Evolutionary conservation across 192 early-diverging fungal species (phyloP), one percentile per base, ranked within the genome.

Genomic region (Phlyctochytrium planicorne): DNA sequence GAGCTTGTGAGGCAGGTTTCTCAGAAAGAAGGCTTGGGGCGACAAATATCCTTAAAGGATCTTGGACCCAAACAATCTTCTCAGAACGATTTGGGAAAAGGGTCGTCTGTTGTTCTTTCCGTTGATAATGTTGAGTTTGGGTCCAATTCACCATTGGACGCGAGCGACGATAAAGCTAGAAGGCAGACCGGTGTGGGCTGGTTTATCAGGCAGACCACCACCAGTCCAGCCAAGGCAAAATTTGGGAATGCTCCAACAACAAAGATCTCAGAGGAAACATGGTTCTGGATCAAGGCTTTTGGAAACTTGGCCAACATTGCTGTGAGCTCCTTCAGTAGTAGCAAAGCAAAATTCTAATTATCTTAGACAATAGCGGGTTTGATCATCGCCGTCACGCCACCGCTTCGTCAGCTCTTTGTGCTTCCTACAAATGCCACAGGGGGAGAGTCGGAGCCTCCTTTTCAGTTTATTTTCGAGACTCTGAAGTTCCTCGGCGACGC

Each of bases 391-490:
- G 59, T 68, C n/a, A 66, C 40, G 29, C 35, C 56, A 2, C 31
- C 67, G 2, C 52, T 73, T 14, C 14, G 36, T 20, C 30, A 62
- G n/a, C 17, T 73, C 14, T 73, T 77, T 34, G 24, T 60, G 37
- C 34, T 30, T 40, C 55, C 33, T 30, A 2, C 53, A 27, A 24
- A 20, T 25, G 3, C 30, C 56, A 20, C 20, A 4, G 32, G 0
- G 20, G 53, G 24, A 36, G 50, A 2, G n/a, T 33, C 63, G 27
- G 72, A 78, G 60, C 73, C 76, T 3, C 63, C 64, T 17, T 59
- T 78, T n/a, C 47, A 35, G 2, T 70, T 78, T 34, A 30, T 78
- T 6, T 68, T 63, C 50, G 76, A 78, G 55, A 62, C 59, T 2
- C 29, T 75, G 2, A 27, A 70, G 34, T 75, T 67, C 34, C 27